Percentiles rank a stretch among this genome's conserved stretches.
These are phyloP conservation scores for Fusarium odoratissimum DNA, from an alignment of 2,329 filamentous ascomycete species.

Conservation along the genomic window DNA sequence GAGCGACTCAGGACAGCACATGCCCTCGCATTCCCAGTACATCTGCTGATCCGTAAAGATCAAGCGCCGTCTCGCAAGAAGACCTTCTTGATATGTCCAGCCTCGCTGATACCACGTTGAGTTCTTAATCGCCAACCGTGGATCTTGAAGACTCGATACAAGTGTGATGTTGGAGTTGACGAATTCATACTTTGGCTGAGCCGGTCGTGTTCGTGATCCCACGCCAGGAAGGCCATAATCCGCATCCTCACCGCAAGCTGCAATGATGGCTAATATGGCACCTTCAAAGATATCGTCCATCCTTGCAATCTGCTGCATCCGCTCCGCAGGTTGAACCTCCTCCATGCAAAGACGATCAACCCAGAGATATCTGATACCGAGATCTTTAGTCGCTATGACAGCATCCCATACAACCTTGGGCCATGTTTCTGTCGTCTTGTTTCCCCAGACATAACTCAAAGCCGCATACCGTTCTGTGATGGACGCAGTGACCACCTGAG, in stretches of 20 bases:
- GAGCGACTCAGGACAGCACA: conserved; percentile 52
- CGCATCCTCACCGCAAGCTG: conserved; percentile 50
- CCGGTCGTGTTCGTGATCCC: conserved; percentile 41
- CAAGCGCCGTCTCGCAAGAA: conserved; percentile 51
- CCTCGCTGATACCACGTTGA: conserved; percentile 52
- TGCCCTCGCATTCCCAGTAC: conserved; percentile 55
- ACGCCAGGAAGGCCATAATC: conserved; percentile 52
- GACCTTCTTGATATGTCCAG: conserved; percentile 56
- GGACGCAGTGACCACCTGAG: conserved; percentile 44
- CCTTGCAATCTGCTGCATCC: conserved; percentile 47
- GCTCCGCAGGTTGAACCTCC: conserved; percentile 38
- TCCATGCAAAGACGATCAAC: conserved; percentile 53
- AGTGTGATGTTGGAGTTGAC: conserved; percentile 48
- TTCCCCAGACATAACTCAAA: conserved; percentile 52
- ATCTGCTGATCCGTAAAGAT: conserved; percentile 55
- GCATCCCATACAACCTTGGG: conserved; percentile 50
- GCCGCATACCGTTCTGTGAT: conserved; percentile 48
- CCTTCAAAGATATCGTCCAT: conserved; percentile 55
- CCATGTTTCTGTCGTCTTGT: conserved; percentile 43
- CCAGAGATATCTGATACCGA: conserved; percentile 54
- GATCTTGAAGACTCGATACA: conserved; percentile 49
- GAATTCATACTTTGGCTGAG: conserved; percentile 49
- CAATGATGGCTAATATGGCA: conserved; percentile 53
- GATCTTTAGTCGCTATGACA: conserved; percentile 45
- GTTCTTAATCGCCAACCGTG: conserved; percentile 45